Conservation (phyloP, 306 rosid genomes). For the Chamaecrista fasciculata region DNA sequence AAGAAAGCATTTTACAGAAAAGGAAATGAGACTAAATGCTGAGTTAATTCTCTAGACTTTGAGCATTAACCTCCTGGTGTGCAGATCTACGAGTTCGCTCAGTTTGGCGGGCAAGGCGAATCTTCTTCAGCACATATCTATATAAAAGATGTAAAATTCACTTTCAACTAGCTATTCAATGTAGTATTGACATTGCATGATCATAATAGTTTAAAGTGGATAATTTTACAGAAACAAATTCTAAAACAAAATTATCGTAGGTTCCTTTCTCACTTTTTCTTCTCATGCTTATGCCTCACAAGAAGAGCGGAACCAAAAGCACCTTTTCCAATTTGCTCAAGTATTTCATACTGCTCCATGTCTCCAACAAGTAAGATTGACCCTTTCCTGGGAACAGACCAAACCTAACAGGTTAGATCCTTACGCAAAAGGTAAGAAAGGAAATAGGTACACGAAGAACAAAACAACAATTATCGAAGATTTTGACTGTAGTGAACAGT, state of each 20-base stretch:
- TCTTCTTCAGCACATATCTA: slow-evolving; percentile 94
- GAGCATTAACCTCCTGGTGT: slow-evolving; percentile 79
- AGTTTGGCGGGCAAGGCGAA: slow-evolving; percentile 98
- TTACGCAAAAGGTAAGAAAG: background rate
- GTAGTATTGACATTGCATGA: slow-evolving; percentile 4
- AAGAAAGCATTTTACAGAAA: slow-evolving; percentile 4
- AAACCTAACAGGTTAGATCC: slow-evolving; percentile 32
- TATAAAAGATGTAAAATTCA: slow-evolving; percentile 15
- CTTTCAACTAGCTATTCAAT: slow-evolving; percentile 2
- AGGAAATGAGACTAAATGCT: slow-evolving; percentile 6
- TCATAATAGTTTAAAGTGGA: slow-evolving; percentile 4
- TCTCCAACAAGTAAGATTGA: slow-evolving; percentile 27
- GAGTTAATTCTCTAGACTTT: background rate
- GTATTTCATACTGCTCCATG: slow-evolving; percentile 95
- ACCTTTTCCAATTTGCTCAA: slow-evolving; percentile 99
- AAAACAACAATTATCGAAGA: slow-evolving; percentile 14
- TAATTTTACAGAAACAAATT: slow-evolving; percentile 20
- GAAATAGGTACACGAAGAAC: background rate
- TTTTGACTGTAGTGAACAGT: background rate
- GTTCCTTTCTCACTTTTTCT: slow-evolving; percentile 79
- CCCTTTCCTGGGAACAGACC: slow-evolving; percentile 41
- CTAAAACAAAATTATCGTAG: slow-evolving; percentile 15
- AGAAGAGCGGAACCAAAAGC: slow-evolving; percentile 99
- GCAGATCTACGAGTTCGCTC: slow-evolving; percentile 98
- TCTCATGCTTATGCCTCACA: slow-evolving; percentile 96